A percentile compares a stretch with the other conserved stretches of the same genome.
phyloP scores from a whole-genome alignment of 192 early-diverging fungal species.

The Fimicolochytrium jonesii region DNA sequence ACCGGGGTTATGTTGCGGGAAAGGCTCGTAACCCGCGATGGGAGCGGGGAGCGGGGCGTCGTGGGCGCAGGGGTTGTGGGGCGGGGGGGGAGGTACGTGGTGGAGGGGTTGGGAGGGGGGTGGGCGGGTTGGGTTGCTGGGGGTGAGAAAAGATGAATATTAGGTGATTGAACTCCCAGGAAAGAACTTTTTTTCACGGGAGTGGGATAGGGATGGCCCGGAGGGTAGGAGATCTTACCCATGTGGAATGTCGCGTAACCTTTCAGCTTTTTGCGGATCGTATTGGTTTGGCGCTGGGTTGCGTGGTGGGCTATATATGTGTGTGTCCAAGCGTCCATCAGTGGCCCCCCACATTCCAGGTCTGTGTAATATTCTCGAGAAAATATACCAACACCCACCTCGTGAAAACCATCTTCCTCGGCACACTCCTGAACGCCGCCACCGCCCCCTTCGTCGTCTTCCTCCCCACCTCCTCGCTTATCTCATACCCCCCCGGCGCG shows the following conservation, averaged over 20 bases:
- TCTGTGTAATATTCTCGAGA: too few relatives aligned
- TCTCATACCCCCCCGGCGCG: conserved; percentile 27
- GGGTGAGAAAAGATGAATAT: not conserved
- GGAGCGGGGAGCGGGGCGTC: conserved; percentile 28
- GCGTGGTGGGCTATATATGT: not conserved
- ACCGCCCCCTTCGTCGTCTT: conserved; percentile 21
- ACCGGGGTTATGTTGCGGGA: conserved; percentile 26
- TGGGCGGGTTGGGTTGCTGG: not conserved
- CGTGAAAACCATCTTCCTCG: not conserved
- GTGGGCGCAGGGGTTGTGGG: conserved; percentile 5
- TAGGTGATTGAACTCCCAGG: not conserved
- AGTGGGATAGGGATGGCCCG: not conserved
- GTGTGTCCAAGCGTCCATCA: too few relatives aligned
- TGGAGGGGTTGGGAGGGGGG: conserved; percentile 1
- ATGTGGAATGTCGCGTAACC: too few relatives aligned
- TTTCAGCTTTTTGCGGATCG: not conserved
- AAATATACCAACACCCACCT: not conserved
- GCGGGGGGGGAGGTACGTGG: not conserved
- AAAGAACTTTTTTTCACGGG: not conserved
- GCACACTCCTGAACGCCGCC: conserved; percentile 36
- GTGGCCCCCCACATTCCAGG: too few relatives aligned
- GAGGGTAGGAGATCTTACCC: too few relatives aligned
- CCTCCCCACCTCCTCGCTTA: conserved; percentile 17
- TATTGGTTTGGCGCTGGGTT: not conserved
- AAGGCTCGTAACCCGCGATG: conserved; percentile 16